Percentiles rank a stretch among this genome's conserved stretches.
These are phyloP conservation scores for Achlya hypogyna DNA, from an alignment of 352 stramenopile species.

Conservation along the genomic window DNA sequence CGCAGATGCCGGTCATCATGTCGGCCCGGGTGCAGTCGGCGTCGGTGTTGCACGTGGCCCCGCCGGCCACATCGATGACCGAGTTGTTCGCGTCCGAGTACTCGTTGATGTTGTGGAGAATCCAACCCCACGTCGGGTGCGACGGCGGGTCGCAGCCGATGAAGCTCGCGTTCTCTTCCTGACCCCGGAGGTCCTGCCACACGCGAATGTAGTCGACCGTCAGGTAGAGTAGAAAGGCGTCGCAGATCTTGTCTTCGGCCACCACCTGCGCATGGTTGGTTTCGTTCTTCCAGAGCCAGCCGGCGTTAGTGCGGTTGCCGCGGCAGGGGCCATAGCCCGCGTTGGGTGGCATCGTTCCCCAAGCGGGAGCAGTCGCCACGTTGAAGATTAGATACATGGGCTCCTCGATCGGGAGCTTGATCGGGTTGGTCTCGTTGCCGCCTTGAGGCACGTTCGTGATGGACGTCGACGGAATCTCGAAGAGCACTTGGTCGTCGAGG, in stretches of 20 bases:
- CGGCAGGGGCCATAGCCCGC: constrained; percentile 15
- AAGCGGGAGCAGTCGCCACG: constrained; percentile 59
- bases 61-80: constrained; percentile 31
- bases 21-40: constrained; percentile 39
- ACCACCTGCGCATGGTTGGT: constrained; percentile 23
- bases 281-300: constrained; percentile 11
- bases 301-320: constrained; percentile 5
- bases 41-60: constrained; percentile 29
- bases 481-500: constrained; percentile 17
- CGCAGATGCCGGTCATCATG: constrained; percentile 32
- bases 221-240: constrained; percentile 54
- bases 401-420: constrained; percentile 32
- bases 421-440: constrained; percentile 19
- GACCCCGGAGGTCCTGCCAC: constrained; percentile 47
- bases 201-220: constrained; percentile 82
- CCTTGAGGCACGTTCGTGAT: constrained; percentile 20
- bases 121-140: constrained; percentile 60
- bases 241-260: constrained; percentile 32
- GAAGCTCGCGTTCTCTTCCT: constrained; percentile 3
- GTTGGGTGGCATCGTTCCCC: constrained; percentile 31
- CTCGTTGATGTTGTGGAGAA: constrained; percentile 43
- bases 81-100: constrained; percentile 39
- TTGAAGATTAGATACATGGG: constrained; percentile 81
- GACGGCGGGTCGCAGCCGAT: constrained; percentile 29
- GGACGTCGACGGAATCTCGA: constrained; percentile 18